Evolutionary conservation across 352 stramenopile species (phyloP), one percentile per base, ranked within the genome.

Genomic region (Globisporangium cystogenes): DNA sequence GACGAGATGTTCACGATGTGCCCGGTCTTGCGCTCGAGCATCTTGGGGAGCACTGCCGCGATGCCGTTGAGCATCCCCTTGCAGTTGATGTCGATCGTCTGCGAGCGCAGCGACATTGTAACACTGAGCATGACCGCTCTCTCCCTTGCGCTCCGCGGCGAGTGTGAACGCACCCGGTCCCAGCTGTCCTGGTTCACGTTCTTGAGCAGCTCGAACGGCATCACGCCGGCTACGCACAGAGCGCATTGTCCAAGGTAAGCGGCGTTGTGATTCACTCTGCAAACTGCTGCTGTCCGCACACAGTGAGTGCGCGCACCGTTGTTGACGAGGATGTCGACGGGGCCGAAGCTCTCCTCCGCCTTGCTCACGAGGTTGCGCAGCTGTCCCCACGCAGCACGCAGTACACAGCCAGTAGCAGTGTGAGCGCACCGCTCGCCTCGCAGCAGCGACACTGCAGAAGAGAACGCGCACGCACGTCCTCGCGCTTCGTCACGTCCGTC

Each of bases 11-110:
- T 91, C 47, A 95, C 72, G 53, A 95, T 93, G 55, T 95, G 84
- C 12, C 84, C 82, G 14, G 55, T 64, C 65, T 90, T 87, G 20
- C 77, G 77, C 46, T 67, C 74, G 40, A 93, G 53, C 79, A 94
- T 92, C 36, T 85, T 68, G 3, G 77, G 76, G 27, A 91, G 64
- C 41, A 87, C 80, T 8, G 72, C 72, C 0, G 74, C 87, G 58
- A 97, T 82, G 21, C 86, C 87, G 64, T 97, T 93, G 54, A 97
- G 78, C 20, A 84, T 75, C 29, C 90, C 92, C 60, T 96, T 97
- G 74, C 87, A 97, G 68, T 98, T 98, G 41, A 97, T 89, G 65
- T 97, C 90, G 43, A 98, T 87, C 14, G 82, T 95, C 61, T 82
- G 48, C 21, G 27, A 8, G 40, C 16, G 15, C 7, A 48, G 31